Base-by-base conservation (phyloP, 495 filamentous ascomycete species). In the Hyaloscypha variabilis region DNA sequence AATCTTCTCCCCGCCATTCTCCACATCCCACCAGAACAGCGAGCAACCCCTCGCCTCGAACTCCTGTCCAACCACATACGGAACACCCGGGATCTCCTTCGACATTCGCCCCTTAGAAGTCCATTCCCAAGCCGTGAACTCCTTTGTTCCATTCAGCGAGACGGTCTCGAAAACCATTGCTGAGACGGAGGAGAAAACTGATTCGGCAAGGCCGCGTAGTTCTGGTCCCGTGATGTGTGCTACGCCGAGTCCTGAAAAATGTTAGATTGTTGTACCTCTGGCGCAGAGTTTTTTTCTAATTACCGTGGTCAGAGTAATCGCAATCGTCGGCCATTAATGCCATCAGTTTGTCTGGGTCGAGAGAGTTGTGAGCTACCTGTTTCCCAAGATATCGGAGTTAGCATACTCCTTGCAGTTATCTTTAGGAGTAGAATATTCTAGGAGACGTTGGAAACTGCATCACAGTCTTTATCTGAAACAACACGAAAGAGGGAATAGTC, bases 61-160 rank as follows among this genome's bases (percentile, higher is more conserved):
- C 30, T 23, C n/a, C 21, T 46, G 26, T 13, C 57, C 57, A 42
- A 59, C 57, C 2, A 3, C 29, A 1, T 23, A 23, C 17, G 57
- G 57, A 14, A 59, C 30, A 4, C 57, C 57, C n/a, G 57, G 57
- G 31, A 59, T 42, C 24, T 59, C 57, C 17, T 42, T 59, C 28
- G 13, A 14, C 34, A 59, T 8, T 8, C 2, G 23, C 3, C 57
- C 57, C 19, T 36, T 31, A 14, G 57, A 30, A 3, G 28, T 59
- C 57, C 57, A 59, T 24, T 59, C 57, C 57, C 57, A 59, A 23
- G 57, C 57, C 29, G 57, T 59, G 30, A 59, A 59, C 30, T 59
- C 57, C 31, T 36, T 36, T 10, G 28, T 39, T 11, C 57, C 57
- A 25, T 59, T 34, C 23, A 59, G 2, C 29, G 29, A 36, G 13